Base-by-base conservation (phyloP, 805 yeast genomes). In the Huiozyma naganishii region DNA sequence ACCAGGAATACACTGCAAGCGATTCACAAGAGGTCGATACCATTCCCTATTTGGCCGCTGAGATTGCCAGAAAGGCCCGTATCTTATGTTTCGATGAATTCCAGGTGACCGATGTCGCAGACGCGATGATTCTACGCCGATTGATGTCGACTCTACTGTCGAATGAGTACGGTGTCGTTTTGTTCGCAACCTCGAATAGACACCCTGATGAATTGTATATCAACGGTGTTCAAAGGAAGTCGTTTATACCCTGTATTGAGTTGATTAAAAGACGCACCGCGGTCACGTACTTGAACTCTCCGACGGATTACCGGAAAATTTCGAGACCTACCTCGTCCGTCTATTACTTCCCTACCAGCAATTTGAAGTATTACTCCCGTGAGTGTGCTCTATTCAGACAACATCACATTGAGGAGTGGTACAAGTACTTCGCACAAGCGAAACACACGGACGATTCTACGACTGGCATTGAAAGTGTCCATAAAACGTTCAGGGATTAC, bases 101-200 rank as follows among this genome's bases (percentile, higher is more conserved):
- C 59, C 97, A 92, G 65, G 98, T 92, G 37, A 87, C 95, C 0
- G 98, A 92, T 62, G 97, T 92, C 29, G 98, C 97, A 0, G 98
- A 92, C 64, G 98, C 98, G 2, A 92, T 92, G 97, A 71, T 92
- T 32, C 70, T 92, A 37, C 76, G 98, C 49, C 71, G 96, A 41
- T 67, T 89, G 35, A 57, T 86, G 36, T 75, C 77, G 54, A 63
- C 77, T 34, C 70, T 85, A n/a, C 65, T 89, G 45, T 74, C 82
- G 39, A 76, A 80, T 0, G 76, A 80, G 42, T 82, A 83, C 55
- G 97, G 97, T 0, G 80, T 89, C 23, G 79, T 89, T 1, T 66
- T 92, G 7, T 89, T 92, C 68, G 89, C 95, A 28, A 92, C 98
- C 1, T 87, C 96, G 6, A 92, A 92, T 64, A 77, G 98, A 53